phyloP scores from a whole-genome alignment of 164 flowering plant genomes.

The Vitis rupestris region DNA sequence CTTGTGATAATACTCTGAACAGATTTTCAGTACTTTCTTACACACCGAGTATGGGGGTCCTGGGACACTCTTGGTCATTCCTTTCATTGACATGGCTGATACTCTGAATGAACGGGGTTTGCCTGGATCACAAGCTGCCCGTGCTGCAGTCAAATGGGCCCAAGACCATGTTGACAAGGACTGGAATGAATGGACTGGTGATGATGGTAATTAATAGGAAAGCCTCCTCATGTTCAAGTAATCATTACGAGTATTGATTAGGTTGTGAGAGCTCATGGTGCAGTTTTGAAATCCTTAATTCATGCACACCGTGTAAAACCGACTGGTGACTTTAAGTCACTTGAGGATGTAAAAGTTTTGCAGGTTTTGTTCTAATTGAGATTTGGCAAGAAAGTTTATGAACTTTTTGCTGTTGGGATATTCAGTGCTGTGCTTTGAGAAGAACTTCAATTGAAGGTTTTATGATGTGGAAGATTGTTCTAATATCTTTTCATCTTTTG shows the following conservation, averaged over 20 bases:
- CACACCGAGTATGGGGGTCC: slow-evolving; percentile 94
- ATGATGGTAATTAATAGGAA: slow-evolving; percentile 14
- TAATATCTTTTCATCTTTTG: neutral
- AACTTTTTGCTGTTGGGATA: neutral
- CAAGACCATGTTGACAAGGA: slow-evolving; percentile 83
- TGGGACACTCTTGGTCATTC: slow-evolving; percentile 77
- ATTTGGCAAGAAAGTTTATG: neutral
- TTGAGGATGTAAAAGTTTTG: neutral
- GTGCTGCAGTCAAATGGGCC: slow-evolving; percentile 88
- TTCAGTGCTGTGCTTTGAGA: neutral
- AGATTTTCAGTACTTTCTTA: slow-evolving; percentile 74
- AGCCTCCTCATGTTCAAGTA: neutral
- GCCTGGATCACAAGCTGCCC: slow-evolving; percentile 89
- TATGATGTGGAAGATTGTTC: neutral
- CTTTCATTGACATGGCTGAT: slow-evolving; percentile 94
- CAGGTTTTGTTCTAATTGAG: neutral
- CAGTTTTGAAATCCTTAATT: neutral
- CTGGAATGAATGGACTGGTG: slow-evolving; percentile 87
- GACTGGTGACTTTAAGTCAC: too few species aligned
- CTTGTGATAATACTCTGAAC: slow-evolving; percentile 12
- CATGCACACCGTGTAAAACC: neutral
- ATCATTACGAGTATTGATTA: neutral
- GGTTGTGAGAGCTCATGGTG: neutral
- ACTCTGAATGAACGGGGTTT: slow-evolving; percentile 69
- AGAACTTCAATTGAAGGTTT: neutral